Base-by-base conservation (phyloP, 441 rosid species). In the Monsonia emarginata region DNA sequence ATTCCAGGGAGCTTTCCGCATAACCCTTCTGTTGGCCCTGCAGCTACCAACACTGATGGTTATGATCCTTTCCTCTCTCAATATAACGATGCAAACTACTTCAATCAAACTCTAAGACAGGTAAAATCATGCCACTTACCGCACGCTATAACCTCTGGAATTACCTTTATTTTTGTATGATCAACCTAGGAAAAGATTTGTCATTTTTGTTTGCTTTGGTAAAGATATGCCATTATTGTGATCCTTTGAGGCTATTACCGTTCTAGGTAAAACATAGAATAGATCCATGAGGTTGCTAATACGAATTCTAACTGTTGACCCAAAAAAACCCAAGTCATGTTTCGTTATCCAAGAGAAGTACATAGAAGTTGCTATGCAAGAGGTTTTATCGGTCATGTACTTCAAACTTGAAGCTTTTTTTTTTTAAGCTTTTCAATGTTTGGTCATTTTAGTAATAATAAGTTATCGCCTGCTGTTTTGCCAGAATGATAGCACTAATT, bases 401-500 rank as follows among this genome's bases (percentile, higher is more conserved):
- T 19, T 50, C 56, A 19, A 18, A 50, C 57, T 50, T 48, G 26
- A 19, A 5, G 26, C 5, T 19, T 50, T 0, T 50, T 16, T 19
- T 50, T 0, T 50, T 5, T 9, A 54, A 54, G 28, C 28, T 54
- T 54, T 54, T 5, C 27, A 5, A 10, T 8, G 59, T 2, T 19
- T 50, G 26, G 25, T 21, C 10, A 54, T n/a, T 54, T 54, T 0
- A 24, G 9, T 22, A 11, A 2, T 54, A 10, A 54, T 24, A 22
- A 54, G 24, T 11, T n/a, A 5, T 63, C 27, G 18, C 13, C 40
- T 26, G 38, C 60, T 50, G 34, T 46, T 36, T 61, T 52, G 62
- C 46, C 78, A 79, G 81, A 80, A 77, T 57, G 58, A 56, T 69
- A 28, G 60, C 50, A 54, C 73, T 64, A 2, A 22, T 3, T 65